Conservation (phyloP, 331 rosid species). For the Phaseolus coccineus region DNA sequence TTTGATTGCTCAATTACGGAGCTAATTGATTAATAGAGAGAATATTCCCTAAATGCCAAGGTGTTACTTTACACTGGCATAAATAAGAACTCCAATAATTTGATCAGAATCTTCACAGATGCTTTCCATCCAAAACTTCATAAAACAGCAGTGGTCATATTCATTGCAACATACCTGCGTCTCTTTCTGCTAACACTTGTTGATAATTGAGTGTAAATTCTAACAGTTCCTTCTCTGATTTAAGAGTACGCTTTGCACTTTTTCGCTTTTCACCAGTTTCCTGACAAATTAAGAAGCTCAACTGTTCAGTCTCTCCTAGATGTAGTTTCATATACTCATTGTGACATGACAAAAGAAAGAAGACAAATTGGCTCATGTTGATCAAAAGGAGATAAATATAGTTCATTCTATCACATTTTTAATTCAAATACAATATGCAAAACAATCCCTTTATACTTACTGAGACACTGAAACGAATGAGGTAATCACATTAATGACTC, state of each 20-base stretch:
- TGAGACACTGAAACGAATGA: conserved; percentile 13
- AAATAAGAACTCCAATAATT: conserved; percentile 20
- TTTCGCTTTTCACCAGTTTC: conserved; percentile 83
- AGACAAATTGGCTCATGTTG: neutral
- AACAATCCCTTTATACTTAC: neutral
- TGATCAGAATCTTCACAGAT: conserved; percentile 38
- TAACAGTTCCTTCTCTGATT: conserved; percentile 90
- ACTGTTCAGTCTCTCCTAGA: conserved; percentile 28
- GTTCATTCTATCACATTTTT: conserved; percentile 12
- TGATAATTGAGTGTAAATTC: conserved; percentile 91
- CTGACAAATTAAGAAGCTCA: conserved; percentile 57
- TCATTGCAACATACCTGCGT: conserved; percentile 64
- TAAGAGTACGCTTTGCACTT: conserved; percentile 75
- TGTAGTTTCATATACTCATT: conserved; percentile 10
- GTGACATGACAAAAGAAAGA: conserved; percentile 27
- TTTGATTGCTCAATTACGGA: conserved; percentile 27
- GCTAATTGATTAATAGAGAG: neutral
- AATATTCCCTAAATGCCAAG: conserved; percentile 12
- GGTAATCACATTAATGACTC: conserved; percentile 24
- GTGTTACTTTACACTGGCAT: conserved; percentile 13
- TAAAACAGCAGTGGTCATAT: conserved; percentile 37
- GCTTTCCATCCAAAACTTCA: conserved; percentile 30
- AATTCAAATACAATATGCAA: conserved; percentile 3
- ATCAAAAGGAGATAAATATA: conserved; percentile 31
- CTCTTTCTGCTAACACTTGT: conserved; percentile 89